Evolutionary conservation across 495 filamentous ascomycete species (phyloP).

Genomic region (Astrocystis sublimbata): DNA sequence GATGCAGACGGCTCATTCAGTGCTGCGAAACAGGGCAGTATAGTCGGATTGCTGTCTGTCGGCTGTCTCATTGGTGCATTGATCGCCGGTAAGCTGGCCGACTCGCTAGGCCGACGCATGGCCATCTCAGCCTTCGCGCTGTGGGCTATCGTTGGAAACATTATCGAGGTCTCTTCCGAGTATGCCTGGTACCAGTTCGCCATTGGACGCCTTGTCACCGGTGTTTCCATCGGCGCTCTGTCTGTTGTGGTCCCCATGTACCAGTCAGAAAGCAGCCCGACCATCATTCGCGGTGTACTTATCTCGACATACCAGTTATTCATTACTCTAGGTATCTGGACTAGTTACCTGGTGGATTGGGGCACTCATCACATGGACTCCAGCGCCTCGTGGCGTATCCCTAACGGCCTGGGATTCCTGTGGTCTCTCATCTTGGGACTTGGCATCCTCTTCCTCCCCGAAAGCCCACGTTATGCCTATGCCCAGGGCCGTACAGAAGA

Average conservation of each 20-base stretch:
- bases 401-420: constrained; percentile 76
- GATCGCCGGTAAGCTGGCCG: constrained; percentile 58
- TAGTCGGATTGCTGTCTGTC: constrained; percentile 61
- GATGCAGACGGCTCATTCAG: constrained; percentile 41
- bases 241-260: constrained; percentile 75
- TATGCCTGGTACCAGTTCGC: constrained; percentile 54
- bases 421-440: constrained; percentile 72
- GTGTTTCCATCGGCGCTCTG: constrained; percentile 69
- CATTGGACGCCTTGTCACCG: constrained; percentile 59
- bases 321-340: constrained; percentile 83
- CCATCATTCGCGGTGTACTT: constrained; percentile 66
- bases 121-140: constrained; percentile 59
- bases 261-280: constrained; percentile 67
- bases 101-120: constrained; percentile 45
- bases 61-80: constrained; percentile 72
- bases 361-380: constrained; percentile 57
- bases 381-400: constrained; percentile 73
- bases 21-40: constrained; percentile 53
- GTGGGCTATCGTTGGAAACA: constrained; percentile 67
- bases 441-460: constrained; percentile 70
- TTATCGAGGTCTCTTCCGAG: constrained; percentile 63
- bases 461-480: constrained; percentile 71
- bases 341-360: constrained; percentile 79
- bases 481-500: constrained; percentile 64
- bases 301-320: constrained; percentile 81